Conservation (phyloP, 805 yeast genomes). For the Starmerella bombicola region DNA sequence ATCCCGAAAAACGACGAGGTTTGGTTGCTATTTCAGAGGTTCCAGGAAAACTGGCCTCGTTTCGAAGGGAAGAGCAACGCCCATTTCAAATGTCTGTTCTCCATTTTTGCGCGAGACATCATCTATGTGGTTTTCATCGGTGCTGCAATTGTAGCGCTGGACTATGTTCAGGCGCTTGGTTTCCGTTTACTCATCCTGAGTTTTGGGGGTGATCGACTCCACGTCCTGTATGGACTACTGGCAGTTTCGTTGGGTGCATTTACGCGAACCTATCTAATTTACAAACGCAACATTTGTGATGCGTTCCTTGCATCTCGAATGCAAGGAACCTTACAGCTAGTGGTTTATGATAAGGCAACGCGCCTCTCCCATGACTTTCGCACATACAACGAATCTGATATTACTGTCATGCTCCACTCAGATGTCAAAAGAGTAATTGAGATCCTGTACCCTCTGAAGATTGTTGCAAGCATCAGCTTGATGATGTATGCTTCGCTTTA, state of each 20-base stretch:
- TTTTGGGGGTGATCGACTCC: neutral
- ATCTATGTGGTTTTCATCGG: slow-evolving; percentile 6
- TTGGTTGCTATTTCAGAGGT: slow-evolving; percentile 1
- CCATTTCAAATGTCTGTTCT: slow-evolving; percentile 3
- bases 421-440: slow-evolving; percentile 1
- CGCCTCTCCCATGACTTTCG: neutral
- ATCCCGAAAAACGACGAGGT: neutral
- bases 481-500: neutral
- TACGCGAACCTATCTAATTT: neutral
- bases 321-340: slow-evolving; percentile 3
- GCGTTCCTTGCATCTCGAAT: neutral
- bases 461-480: neutral
- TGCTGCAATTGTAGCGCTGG: neutral
- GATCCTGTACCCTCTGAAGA: neutral
- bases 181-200: neutral
- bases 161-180: neutral
- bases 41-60: neutral
- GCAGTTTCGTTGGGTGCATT: neutral
- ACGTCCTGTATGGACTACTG: neutral
- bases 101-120: slow-evolving; percentile 3
- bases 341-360: slow-evolving; percentile 5
- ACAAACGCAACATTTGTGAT: neutral
- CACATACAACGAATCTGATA: slow-evolving; percentile 1
- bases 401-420: slow-evolving; percentile 1
- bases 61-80: neutral